phyloP scores from a whole-genome alignment of 73 alveolate species.

The Paramecium sexaurelia region DNA sequence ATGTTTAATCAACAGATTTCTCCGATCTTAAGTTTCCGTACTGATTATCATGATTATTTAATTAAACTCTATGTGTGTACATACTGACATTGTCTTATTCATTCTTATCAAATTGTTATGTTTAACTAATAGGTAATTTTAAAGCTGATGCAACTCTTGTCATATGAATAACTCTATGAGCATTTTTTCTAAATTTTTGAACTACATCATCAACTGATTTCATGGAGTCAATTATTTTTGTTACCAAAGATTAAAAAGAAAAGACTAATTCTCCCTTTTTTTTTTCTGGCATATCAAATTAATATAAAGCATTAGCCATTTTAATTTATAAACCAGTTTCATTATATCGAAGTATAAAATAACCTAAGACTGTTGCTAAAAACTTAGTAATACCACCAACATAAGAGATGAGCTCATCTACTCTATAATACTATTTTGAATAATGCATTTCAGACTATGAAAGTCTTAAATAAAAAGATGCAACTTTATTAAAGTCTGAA shows the following conservation, averaged over 20 bases:
- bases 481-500: neutral
- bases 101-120: neutral
- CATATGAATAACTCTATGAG: constrained; percentile 1
- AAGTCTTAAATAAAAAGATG: neutral
- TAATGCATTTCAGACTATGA: neutral
- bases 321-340: constrained; percentile 1
- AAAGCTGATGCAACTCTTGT: constrained; percentile 14
- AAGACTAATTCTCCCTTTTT: neutral
- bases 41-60: neutral
- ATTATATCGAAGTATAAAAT: neutral
- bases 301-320: neutral
- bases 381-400: constrained; percentile 20
- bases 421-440: neutral
- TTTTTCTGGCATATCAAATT: neutral
- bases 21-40: neutral
- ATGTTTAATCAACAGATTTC: neutral
- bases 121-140: neutral
- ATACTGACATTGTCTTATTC: neutral
- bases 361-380: neutral
- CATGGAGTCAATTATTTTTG: neutral
- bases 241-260: neutral
- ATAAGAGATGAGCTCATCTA: neutral
- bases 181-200: neutral
- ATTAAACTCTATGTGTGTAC: neutral
- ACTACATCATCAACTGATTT: constrained; percentile 7